Conservation (phyloP, 768 basidiomycete species). For the Fistulinella prunicolor region DNA sequence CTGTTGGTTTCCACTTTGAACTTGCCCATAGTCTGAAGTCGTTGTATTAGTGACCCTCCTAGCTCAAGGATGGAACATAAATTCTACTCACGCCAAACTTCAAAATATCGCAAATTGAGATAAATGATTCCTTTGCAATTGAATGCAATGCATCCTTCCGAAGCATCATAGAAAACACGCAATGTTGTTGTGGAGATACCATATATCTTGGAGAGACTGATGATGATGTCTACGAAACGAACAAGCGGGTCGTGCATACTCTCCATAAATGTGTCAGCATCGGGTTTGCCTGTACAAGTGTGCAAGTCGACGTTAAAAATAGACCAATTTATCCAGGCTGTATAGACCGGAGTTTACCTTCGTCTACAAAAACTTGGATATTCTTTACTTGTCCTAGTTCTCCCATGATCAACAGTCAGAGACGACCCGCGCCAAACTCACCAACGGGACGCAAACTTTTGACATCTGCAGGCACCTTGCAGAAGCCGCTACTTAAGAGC, state of each 20-base stretch:
- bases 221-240: constrained; percentile 67
- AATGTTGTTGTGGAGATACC: constrained; percentile 63
- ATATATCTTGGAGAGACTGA: constrained; percentile 62
- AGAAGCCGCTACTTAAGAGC: too few relatives aligned
- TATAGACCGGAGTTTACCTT: constrained; percentile 47
- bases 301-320: background rate
- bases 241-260: constrained; percentile 50
- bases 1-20: too few relatives aligned
- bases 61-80: background rate
- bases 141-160: constrained; percentile 83
- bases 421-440: too few relatives aligned
- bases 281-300: constrained; percentile 1
- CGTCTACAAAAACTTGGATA: constrained; percentile 57
- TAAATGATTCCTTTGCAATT: constrained; percentile 83
- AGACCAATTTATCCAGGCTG: too few relatives aligned
- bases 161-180: constrained; percentile 79
- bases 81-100: constrained; percentile 54
- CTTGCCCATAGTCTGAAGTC: too few relatives aligned
- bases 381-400: too few relatives aligned
- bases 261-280: constrained; percentile 44
- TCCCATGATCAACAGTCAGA: too few relatives aligned
- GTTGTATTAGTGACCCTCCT: background rate
- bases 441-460: too few relatives aligned
- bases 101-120: constrained; percentile 52
- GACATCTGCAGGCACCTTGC: too few relatives aligned